phyloP scores from a whole-genome alignment of 257 asterid species.

The Thymus mandschuricus region DNA sequence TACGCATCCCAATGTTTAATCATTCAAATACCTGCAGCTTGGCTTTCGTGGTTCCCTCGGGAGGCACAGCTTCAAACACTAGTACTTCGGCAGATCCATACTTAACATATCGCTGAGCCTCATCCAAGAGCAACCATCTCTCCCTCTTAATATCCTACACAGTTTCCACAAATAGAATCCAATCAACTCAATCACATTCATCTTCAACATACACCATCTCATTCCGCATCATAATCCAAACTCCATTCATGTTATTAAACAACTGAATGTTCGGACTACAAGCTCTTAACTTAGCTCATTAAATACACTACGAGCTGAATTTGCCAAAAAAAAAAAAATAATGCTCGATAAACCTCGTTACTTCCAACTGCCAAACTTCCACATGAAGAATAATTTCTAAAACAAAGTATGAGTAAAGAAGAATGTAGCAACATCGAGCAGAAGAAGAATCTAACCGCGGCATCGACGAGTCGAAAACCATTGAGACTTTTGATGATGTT shows the following conservation, averaged over 20 bases:
- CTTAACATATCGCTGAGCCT: constrained; percentile 70
- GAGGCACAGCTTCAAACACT: constrained; percentile 73
- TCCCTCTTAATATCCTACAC: constrained; percentile 85
- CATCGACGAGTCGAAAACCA: constrained; percentile 72
- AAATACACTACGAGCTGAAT: too few relatives aligned
- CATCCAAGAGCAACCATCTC: constrained; percentile 80
- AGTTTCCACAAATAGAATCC: constrained; percentile 1
- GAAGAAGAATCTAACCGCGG: constrained; percentile 49
- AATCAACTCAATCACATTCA: constrained; percentile 27
- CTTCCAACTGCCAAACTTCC: neutral
- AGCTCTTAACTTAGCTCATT: neutral
- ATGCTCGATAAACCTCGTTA: neutral
- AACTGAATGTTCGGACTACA: neutral
- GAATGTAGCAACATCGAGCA: neutral
- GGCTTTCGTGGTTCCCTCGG: constrained; percentile 69
- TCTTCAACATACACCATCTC: neutral
- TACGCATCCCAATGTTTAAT: constrained; percentile 1
- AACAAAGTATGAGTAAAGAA: neutral
- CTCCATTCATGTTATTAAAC: constrained; percentile 16
- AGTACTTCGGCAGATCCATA: constrained; percentile 90
- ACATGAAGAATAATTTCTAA: neutral
- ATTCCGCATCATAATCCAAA: constrained; percentile 1
- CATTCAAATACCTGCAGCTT: constrained; percentile 69
- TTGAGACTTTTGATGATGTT: constrained; percentile 82
- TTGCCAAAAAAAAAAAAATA: neutral